Percentiles rank a stretch among this genome's conserved stretches.
Conservation (phyloP, 2,329 filamentous ascomycete species). For the Gaeumannomyces sp. region DNA sequence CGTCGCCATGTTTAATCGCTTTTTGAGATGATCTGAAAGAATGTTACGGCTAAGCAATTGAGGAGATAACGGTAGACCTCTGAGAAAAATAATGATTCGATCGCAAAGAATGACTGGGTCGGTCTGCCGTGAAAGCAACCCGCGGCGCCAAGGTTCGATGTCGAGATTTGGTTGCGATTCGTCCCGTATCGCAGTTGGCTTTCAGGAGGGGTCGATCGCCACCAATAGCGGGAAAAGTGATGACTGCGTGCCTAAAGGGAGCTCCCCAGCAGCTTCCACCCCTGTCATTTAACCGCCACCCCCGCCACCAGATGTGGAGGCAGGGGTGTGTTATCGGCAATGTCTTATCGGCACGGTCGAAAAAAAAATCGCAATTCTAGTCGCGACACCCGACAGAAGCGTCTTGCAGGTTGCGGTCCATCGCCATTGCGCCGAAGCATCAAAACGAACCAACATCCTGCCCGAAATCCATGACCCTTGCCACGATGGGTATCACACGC, state of each 20-base stretch:
- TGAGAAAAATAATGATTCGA: neutral
- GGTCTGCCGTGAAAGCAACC: neutral
- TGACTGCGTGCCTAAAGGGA: neutral
- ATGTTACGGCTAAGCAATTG: neutral
- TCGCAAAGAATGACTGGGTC: neutral
- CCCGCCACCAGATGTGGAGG: too few relatives aligned
- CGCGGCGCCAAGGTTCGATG: neutral
- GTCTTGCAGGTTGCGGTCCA: neutral
- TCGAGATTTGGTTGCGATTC: neutral
- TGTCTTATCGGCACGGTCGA: neutral
- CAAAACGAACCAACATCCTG: neutral
- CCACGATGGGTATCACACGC: constrained; percentile 46
- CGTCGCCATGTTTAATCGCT: constrained; percentile 1
- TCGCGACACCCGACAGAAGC: neutral
- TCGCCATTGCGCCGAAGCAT: neutral
- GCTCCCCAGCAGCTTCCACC: neutral
- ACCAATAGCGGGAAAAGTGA: neutral
- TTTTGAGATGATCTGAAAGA: neutral
- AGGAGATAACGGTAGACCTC: neutral
- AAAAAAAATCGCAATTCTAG: neutral
- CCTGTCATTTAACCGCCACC: neutral
- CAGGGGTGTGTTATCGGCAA: neutral
- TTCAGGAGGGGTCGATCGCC: neutral
- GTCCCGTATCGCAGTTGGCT: neutral
- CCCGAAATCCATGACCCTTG: neutral